Percentiles rank a stretch among this genome's conserved stretches.
Evolutionary conservation across 192 early-diverging fungal genomes (phyloP).

Genomic region (Nowakowskiella sp.): DNA sequence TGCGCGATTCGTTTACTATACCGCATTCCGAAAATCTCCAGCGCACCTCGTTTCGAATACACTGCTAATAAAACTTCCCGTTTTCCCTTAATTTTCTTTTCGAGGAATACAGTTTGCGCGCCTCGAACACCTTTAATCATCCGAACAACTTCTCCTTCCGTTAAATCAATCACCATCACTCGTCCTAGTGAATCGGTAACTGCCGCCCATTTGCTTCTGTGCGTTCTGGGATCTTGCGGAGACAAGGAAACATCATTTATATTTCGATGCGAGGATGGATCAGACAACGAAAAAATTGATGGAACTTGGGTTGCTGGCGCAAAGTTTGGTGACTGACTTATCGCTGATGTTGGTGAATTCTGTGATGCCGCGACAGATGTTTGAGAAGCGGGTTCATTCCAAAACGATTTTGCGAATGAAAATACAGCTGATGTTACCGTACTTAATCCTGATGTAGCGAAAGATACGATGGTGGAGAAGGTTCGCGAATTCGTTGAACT

Average conservation of each 20-base stretch:
- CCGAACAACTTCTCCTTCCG: conserved; percentile 52
- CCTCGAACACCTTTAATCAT: conserved; percentile 69
- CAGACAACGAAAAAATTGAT: conserved; percentile 39
- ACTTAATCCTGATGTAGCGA: too few species aligned
- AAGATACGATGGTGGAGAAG: too few species aligned
- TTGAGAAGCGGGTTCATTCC: conserved; percentile 28
- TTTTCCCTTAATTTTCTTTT: background rate
- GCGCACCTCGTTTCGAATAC: conserved; percentile 51
- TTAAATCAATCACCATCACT: conserved; percentile 56
- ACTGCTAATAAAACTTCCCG: conserved; percentile 52
- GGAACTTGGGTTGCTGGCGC: conserved; percentile 49
- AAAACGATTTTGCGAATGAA: conserved; percentile 63
- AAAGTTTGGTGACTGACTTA: conserved; percentile 35
- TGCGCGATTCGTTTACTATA: conserved; percentile 53
- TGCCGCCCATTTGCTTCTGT: conserved; percentile 40
- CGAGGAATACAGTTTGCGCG: conserved; percentile 49
- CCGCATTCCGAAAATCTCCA: conserved; percentile 56
- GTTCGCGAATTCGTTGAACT: too few species aligned
- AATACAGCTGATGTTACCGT: conserved; percentile 40
- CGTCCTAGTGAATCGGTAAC: conserved; percentile 60
- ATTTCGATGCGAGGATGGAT: conserved; percentile 35
- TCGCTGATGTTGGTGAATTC: conserved; percentile 26
- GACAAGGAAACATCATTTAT: conserved; percentile 45
- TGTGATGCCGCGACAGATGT: conserved; percentile 12
- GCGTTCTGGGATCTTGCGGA: conserved; percentile 33